Base-by-base conservation (phyloP, 768 basidiomycete species). In the Leccinum uliginosum region DNA sequence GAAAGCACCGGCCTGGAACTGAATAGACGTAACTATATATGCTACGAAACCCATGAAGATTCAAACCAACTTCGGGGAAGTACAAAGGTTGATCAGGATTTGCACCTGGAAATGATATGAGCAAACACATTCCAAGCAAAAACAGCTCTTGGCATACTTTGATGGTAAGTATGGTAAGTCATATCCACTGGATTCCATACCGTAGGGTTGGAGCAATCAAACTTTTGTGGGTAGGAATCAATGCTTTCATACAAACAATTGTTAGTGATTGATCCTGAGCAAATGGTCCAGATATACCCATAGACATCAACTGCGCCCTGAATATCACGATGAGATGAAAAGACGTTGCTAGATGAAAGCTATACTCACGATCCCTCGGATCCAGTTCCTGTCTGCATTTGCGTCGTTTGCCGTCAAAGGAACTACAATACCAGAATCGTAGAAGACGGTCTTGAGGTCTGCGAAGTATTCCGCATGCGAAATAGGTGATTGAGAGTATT, bases 401-500 rank as follows among this genome's bases (percentile, higher is more conserved):
- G 85, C 80, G 62, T 91, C 89, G 54, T 91, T 91, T 70, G 86
- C 87, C 0, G 88, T 89, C 57, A 89, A 69, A 34, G 85, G 88
- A 30, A 90, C 84, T 15, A 81, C 82, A 45, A 90, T 84, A 11
- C 75, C 71, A 1, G 83, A 83, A 38, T 75, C 67, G 38, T 74
- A 76, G 65, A 85, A 87, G 8, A 75, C 79, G 6, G 67, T 71
- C 66, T 87, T 78, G 3, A 91, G 78, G 35, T 88, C 76, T 3
- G 62, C 76, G 51, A 90, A 90, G 67, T 90, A 89, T 60, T 81
- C 78, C 60, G 78, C 64, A 59, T 71, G 70, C 26, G 75, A 66
- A 9, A 70, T 71, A 12, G 69, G 69, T 40, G 62, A 77, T 58
- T 89, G 86, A 4, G 76, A 76, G 62, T 86, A 91, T 69, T 91